Evolutionary conservation across 2,329 filamentous ascomycete genomes (phyloP), one percentile per base, ranked within the genome.

Genomic region (Phyllosticta paracitricarpa): DNA sequence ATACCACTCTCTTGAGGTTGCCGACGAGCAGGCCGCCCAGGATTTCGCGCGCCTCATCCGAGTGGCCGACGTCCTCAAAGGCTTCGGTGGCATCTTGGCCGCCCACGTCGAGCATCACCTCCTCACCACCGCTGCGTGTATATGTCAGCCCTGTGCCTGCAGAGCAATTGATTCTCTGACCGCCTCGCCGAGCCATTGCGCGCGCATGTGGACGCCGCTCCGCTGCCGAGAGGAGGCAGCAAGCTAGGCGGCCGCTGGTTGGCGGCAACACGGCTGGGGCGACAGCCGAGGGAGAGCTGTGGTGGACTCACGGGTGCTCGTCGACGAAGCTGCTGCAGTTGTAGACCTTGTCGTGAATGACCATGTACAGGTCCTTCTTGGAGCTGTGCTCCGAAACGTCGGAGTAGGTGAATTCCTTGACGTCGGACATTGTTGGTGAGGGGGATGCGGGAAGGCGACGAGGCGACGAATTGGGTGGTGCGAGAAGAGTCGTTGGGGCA

Each of bases 41-140:
- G 68, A 96, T 93, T 81, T 97, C 93, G 68, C 94, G 88, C 68
- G 94, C 94, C 82, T 99, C 94, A 77, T 99, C 94, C 71, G 89
- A 95, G 88, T 99, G 94, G 73, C 94, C 94, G 72, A 99, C 94
- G 78, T 99, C 94, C 81, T 99, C 94, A 75, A 99, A 99, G 64
- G 94, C 93, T 80, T 97, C 94, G 70, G 93, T 96, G 71, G 89
- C 89, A 77, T 99, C 94, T 80, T 96, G 92, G 68, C 94, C 94
- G 72, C 83, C 94, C 66, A 97, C 92, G 69, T 99, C 94, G 68
- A 99, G 88, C 65, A 99, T 81, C 69, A 99, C 94, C 81, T 99
- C 94, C 80, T 99, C 94, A 80, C 94, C 94, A 81, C 94, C 94
- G 70, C 94, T 97, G 72, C 66, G 48, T 25, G 52, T 30, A 25